These are phyloP conservation scores for Boletus sp. DNA, from an alignment of 768 basidiomycete species.

Conservation along the genomic window DNA sequence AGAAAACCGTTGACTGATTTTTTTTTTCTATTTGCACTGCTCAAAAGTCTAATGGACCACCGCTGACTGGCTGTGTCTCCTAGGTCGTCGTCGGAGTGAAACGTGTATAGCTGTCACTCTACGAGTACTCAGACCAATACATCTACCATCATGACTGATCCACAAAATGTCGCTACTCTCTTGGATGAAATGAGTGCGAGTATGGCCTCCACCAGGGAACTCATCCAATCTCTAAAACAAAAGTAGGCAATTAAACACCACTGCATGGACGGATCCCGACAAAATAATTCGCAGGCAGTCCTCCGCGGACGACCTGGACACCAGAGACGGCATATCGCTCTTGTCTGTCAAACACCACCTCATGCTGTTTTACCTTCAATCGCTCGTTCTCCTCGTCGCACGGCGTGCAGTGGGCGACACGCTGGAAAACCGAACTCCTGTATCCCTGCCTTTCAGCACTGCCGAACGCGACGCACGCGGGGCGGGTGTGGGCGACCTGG, in stretches of 20 bases:
- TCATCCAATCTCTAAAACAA: constrained; percentile 51
- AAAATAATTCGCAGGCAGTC: constrained; percentile 23
- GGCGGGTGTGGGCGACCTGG: constrained; percentile 62
- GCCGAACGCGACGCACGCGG: constrained; percentile 54
- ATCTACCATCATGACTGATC: constrained; percentile 16
- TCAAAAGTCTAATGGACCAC: not conserved
- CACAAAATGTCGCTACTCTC: constrained; percentile 20
- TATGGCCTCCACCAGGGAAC: constrained; percentile 56
- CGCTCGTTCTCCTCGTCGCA: constrained; percentile 70
- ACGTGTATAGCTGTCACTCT: not conserved
- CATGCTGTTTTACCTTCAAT: constrained; percentile 82
- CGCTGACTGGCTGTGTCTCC: constrained; percentile 6
- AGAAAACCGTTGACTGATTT: constrained; percentile 63
- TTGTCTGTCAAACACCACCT: constrained; percentile 84
- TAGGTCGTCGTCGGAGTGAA: not conserved
- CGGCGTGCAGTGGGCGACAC: constrained; percentile 67
- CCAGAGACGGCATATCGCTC: constrained; percentile 82
- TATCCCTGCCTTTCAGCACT: constrained; percentile 50
- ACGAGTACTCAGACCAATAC: not conserved
- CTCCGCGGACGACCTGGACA: constrained; percentile 41
- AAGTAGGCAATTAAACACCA: constrained; percentile 40
- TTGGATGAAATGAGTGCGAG: constrained; percentile 60
- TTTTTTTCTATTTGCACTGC: constrained; percentile 6
- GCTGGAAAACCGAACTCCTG: constrained; percentile 47
- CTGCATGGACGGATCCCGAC: constrained; percentile 13